Evolutionary conservation across 306 rosid species (phyloP), one percentile per base, ranked within the genome.

Genomic region (Vicia villosa): DNA sequence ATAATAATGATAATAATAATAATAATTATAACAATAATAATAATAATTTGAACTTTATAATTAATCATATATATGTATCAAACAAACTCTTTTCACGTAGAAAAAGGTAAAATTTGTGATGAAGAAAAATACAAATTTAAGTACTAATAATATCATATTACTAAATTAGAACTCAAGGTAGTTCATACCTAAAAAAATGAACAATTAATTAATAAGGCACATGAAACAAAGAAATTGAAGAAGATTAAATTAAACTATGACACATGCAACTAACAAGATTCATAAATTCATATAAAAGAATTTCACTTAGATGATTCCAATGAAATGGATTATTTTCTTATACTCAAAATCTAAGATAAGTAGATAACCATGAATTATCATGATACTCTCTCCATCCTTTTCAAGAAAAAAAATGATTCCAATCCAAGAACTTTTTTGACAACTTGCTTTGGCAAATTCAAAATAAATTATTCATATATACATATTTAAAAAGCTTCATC

Each of bases 131-230:
- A 30, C 12, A 68, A 38, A 52, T 5, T 52, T 7, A 61, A 10
- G n/a, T 52, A 51, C 49, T 30, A 43, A 2, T 37, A 60, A 20
- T 21, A 30, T 8, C 36, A 32, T 59, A n/a, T 6, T 57, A 60
- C 12, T 42, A 45, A 66, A 65, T 63, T 21, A 41, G 36, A 42
- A 52, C 68, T 26, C 66, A 41, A 43, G 56, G 26, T 38, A 43
- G 82, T 40, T 73, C 58, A 54, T 32, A 65, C 54, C 79, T 61
- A 74, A 68, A 73, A 74, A 30, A 54, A 68, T 34, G 42, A 45
- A 50, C 45, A 78, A 63, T 81, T 19, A 49, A 73, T 69, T 19
- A 57, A 73, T 69, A 63, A 58, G 66, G 30, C 5, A 12, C 19
- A 51, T 15, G 34, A 57, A 68, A 22, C 67, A 21, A 11, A 47